Evolutionary conservation across 2,329 filamentous ascomycete species (phyloP), one percentile per base, ranked within the genome.

Genomic region (Fusarium sp.): DNA sequence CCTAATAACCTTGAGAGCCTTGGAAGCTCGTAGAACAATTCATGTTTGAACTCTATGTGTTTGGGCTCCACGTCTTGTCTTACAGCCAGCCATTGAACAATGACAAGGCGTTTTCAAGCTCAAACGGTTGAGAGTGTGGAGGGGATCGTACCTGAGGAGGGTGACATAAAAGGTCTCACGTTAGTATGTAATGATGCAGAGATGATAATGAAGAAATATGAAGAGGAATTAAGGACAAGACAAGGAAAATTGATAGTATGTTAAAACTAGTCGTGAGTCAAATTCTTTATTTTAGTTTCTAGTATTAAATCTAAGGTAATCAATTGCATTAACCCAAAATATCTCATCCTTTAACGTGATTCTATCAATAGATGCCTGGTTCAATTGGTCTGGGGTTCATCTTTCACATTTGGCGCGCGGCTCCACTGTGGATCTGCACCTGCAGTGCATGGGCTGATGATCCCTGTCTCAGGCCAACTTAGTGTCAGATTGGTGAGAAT

Each of bases 371-470:
- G 26, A 18, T 42, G 24, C 48, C 16, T 33, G 5, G 16, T 18
- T 44, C 20, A 44, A 6, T 35, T 31, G 28, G 31, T 47, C 28
- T 28, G 55, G 33, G 35, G 28, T 47, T 47, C 33, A 56, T 49
- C 49, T 65, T 65, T 63, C 56, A 66, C 60, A 37, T 68, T 68
- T 68, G 67, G 63, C 67, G 66, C 67, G 63, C 63, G 63, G 53
- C 67, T 68, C 67, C 67, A 59, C 63, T 53, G 57, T 69, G 67
- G 67, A 54, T 58, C 62, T 66, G 53, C 62, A 70, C 56, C 55
- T 69, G 66, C 63, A 61, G 56, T 66, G 66, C 67, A 68, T 69
- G 52, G 67, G 67, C 67, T 70, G 67, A 68, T 59, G 29, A 67
- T 69, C 67, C 66, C 52, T 69, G 67, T 37, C 39, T 38, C 39